Conservation (phyloP, 2,329 filamentous ascomycete species). For the Pleomassaria siparia region DNA sequence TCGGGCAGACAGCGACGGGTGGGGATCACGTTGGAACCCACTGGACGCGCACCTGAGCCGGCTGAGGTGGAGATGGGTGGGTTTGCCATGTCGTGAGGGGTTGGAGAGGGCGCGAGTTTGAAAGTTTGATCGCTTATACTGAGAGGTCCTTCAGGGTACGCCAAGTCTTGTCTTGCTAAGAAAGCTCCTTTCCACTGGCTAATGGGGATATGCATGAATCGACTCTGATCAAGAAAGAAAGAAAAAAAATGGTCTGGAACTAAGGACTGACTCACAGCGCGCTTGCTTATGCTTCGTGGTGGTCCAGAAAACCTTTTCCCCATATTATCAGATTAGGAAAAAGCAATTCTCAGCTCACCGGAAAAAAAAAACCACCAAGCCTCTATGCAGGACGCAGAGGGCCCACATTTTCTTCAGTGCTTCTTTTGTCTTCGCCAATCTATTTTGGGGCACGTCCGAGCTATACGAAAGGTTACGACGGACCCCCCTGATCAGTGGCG, state of each 20-base stretch:
- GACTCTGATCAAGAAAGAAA: too few relatives aligned
- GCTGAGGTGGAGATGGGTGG: neutral
- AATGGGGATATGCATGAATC: too few relatives aligned
- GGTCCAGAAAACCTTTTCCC: too few relatives aligned
- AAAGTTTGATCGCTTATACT: too few relatives aligned
- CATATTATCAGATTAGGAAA: too few relatives aligned
- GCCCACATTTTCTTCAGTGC: neutral
- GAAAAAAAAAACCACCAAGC: neutral
- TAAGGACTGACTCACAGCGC: too few relatives aligned
- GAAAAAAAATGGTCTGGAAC: too few relatives aligned
- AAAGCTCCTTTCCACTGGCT: too few relatives aligned
- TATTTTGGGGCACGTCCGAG: neutral
- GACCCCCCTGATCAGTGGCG: constrained; percentile 18
- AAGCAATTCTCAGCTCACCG: neutral
- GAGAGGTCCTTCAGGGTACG: too few relatives aligned
- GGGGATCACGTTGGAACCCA: neutral
- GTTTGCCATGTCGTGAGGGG: neutral
- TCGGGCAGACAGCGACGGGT: neutral
- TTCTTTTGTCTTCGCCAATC: neutral
- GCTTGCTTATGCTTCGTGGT: too few relatives aligned
- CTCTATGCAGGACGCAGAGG: neutral
- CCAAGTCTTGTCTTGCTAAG: too few relatives aligned
- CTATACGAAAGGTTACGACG: neutral
- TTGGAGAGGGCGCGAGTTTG: too few relatives aligned
- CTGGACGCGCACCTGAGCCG: neutral